Conservation (phyloP, 371 early-diverging fungal species). For the Circinella umbellata region DNA sequence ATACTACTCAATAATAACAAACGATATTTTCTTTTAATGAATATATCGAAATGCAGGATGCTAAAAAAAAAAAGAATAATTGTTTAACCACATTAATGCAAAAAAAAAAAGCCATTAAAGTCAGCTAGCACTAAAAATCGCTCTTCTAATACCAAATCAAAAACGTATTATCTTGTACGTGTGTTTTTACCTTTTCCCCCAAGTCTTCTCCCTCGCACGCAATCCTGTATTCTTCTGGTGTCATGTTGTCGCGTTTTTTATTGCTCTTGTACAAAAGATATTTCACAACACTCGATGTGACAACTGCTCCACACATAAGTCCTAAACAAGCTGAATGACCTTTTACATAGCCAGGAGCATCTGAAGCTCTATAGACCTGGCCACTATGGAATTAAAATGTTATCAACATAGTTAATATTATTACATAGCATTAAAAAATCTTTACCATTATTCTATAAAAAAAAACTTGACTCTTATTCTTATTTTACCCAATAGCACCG, state of each 20-base stretch:
- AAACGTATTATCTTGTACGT: background rate
- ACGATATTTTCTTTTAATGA: too few species aligned
- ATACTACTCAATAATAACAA: too few species aligned
- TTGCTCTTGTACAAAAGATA: constrained; percentile 49
- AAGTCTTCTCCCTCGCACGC: constrained; percentile 53
- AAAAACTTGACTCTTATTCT: too few species aligned
- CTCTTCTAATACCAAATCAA: background rate
- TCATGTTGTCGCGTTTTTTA: constrained; percentile 54
- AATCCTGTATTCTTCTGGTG: constrained; percentile 50
- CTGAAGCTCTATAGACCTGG: constrained; percentile 59
- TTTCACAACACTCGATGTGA: constrained; percentile 50
- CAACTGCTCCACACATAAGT: constrained; percentile 29
- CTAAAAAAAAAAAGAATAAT: too few species aligned
- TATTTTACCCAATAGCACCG: too few species aligned
- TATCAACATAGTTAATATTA: too few species aligned
- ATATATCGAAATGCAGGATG: too few species aligned
- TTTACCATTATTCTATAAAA: too few species aligned
- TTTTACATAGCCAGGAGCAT: constrained; percentile 57
- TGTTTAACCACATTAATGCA: background rate
- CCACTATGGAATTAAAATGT: constrained; percentile 40
- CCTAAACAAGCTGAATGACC: constrained; percentile 37
- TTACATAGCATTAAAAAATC: too few species aligned
- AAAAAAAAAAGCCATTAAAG: background rate
- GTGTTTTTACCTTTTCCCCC: constrained; percentile 51
- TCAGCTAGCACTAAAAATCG: too few species aligned